Evolutionary conservation across 2,329 filamentous ascomycete species (phyloP), one percentile per base, ranked within the genome.

Genomic region (Apiospora malaysiana): DNA sequence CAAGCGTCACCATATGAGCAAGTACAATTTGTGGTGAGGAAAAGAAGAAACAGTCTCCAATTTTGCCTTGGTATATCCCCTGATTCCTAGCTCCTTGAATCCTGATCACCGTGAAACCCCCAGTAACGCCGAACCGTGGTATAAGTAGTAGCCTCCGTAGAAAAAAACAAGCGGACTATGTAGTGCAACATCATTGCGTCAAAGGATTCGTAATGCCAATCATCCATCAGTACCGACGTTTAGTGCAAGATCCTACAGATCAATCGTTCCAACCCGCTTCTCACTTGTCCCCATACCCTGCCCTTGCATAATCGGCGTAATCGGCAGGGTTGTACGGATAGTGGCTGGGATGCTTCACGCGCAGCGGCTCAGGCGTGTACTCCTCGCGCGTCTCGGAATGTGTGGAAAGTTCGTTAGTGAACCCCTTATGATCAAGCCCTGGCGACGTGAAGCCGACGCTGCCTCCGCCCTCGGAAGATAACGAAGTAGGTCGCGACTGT

Each of bases 361-460:
- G 76, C 10, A 77, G 71, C 8, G 71, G 9, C 74, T 74, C 71
- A 3, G 71, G 12, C 74, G 74, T 72, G 73, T 86, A 77, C 77
- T 87, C 86, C 73, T 87, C 86, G 0, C 72, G 75, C 1, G 83
- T 84, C 79, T 88, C 86, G 10, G 76, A 77, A 71, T 88, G 86
- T 2, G 86, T 83, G 3, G 85, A 71, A 37, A 89, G 72, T 70
- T 86, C 86, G 0, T 81, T 79, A 0, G 84, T 74, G 70, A 83
- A 85, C 1, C 76, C 77, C 74, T 83, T 83, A 68, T 81, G 80
- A n/a, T 83, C 82, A 0, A 83, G 76, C 1, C 76, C 79, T 0
- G 84, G 84, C 0, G 83, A 85, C 1, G 77, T 74, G 37, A 79
- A 79, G 0, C 81, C 81, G 2, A 75, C 76, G 37, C 73, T 77